Evolutionary conservation across 805 yeast species (phyloP), one percentile per base, ranked within the genome.

Genomic region (Millerago galiae): DNA sequence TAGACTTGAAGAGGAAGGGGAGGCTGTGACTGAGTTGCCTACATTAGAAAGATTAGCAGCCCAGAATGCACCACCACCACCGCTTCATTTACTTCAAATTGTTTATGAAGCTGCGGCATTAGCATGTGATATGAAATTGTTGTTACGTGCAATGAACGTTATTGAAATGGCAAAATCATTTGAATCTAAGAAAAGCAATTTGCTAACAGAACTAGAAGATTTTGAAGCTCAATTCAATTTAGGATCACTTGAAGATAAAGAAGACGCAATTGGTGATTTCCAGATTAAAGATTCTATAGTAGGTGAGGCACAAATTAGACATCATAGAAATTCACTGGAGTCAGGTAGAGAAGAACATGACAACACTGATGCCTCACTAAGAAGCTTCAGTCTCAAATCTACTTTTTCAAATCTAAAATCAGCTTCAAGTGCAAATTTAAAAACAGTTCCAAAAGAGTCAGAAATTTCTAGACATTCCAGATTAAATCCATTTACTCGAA

Each of bases 31-130:
- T 12, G 33, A 37, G 7, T 7, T 48, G 5, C 70, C 79, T 8
- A 77, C 83, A 2, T 61, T 83, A 35, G 85, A 78, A 51, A 74
- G 71, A 36, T 55, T 81, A 42, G 75, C 81, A 0, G 70, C 79
- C 0, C 75, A 81, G 2, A 65, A 70, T 40, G 66, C 83, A 0
- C 72, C 77, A 2, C 68, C 77, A 12, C 80, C 88, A 5, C 66
- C 74, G 12, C 80, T 75, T 45, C 61, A 65, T 35, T 65, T 78
- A 6, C 67, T 84, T 34, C 81, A 79, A 45, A 58, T 77, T 36
- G 72, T 83, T 35, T 77, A 75, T 52, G 86, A 84, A 49, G 64
- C 76, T 5, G 79, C 83, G 1, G 75, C 79, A 0, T 58, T 81
- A 34, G 77, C 77, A 0, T 74, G 79, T 46, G 91, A 84, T 54